Conservation (phyloP, 305 asterid genomes). For the Vinca major region DNA sequence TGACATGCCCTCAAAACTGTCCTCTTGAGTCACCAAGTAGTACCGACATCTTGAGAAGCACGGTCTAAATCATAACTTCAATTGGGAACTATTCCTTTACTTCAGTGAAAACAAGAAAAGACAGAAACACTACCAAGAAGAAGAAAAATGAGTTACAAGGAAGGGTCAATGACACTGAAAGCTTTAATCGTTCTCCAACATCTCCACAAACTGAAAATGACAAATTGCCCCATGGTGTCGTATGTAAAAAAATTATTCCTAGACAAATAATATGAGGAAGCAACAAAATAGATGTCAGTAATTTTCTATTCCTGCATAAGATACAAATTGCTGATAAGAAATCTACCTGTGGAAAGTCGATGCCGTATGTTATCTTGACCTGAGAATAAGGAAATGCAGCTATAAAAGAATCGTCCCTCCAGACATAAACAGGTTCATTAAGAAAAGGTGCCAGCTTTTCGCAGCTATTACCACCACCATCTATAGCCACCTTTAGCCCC, state of each 20-base stretch:
- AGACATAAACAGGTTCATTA: constrained; percentile 51
- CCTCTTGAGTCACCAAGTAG: neutral
- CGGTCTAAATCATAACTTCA: neutral
- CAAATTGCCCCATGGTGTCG: neutral
- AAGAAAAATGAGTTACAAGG: neutral
- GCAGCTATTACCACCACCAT: constrained; percentile 40
- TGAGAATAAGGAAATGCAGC: constrained; percentile 69
- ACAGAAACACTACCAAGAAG: neutral
- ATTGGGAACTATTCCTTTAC: neutral
- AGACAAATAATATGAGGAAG: neutral
- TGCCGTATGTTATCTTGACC: constrained; percentile 63
- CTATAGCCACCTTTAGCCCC: constrained; percentile 63
- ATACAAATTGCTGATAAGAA: neutral
- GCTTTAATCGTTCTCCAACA: neutral
- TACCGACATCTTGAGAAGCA: neutral
- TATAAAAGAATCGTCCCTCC: constrained; percentile 60
- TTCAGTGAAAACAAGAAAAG: neutral
- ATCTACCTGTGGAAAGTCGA: constrained; percentile 68
- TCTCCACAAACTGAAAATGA: neutral
- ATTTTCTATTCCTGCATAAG: neutral
- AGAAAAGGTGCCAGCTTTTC: constrained; percentile 68
- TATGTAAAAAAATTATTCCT: neutral
- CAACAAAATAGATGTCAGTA: too few species aligned
- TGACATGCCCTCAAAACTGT: neutral
- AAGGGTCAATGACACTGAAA: neutral